These are phyloP conservation scores for Viola pubescens DNA, from an alignment of 441 rosid species.

Conservation along the genomic window DNA sequence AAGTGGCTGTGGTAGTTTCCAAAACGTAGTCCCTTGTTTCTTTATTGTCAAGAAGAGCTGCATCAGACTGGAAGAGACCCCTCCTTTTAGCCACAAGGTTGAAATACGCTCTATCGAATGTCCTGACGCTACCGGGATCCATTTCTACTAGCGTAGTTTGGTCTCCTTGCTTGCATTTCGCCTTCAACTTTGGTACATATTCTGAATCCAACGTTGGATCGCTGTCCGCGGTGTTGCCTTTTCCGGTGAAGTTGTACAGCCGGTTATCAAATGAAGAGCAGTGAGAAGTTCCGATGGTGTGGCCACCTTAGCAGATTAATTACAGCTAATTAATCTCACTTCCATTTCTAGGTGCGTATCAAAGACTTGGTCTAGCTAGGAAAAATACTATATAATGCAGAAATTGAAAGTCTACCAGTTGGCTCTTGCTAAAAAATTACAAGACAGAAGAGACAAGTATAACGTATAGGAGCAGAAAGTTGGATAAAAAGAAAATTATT, in stretches of 20 bases:
- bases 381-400: too few species aligned
- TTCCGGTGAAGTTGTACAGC: slow-evolving; percentile 66
- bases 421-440: too few species aligned
- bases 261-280: slow-evolving; percentile 57
- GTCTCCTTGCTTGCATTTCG: slow-evolving; percentile 40
- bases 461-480: too few species aligned
- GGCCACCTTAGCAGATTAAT: slow-evolving; percentile 35
- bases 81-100: slow-evolving; percentile 41
- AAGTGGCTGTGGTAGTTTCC: slow-evolving; percentile 20
- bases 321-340: neutral
- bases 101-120: slow-evolving; percentile 41
- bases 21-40: slow-evolving; percentile 38
- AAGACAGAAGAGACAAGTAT: too few species aligned
- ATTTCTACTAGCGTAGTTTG: slow-evolving; percentile 41
- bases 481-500: too few species aligned
- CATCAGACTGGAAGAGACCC: slow-evolving; percentile 22
- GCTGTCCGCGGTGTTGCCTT: slow-evolving; percentile 26
- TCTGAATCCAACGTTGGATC: slow-evolving; percentile 51
- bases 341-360: neutral
- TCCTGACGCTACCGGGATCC: slow-evolving; percentile 61
- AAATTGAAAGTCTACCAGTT: too few species aligned
- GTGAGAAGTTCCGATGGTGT: slow-evolving; percentile 61
- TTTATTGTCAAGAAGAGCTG: slow-evolving; percentile 33
- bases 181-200: slow-evolving; percentile 32
- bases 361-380: too few species aligned